A percentile compares a stretch with the other conserved stretches of the same genome.
phyloP scores from a whole-genome alignment of 495 filamentous ascomycete genomes.

The Annulohypoxylon bovei region DNA sequence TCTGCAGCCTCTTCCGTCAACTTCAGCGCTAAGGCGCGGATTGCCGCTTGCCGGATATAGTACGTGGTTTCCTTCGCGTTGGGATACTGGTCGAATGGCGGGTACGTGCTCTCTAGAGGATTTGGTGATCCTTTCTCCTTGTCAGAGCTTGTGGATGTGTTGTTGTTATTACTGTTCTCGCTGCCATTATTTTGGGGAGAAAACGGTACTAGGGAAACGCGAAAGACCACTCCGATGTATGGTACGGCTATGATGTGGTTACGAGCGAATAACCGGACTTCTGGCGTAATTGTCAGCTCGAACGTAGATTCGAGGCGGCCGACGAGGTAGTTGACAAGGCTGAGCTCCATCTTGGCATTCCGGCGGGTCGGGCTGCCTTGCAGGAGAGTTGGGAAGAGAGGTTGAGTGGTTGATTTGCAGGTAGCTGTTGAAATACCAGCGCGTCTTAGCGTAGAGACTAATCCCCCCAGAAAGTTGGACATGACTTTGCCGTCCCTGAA shows the following conservation, averaged over 20 bases:
- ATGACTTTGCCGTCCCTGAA: slow-evolving; percentile 33
- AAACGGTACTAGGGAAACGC: slow-evolving; percentile 46
- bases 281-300: slow-evolving; percentile 53
- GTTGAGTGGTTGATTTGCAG: slow-evolving; percentile 30
- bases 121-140: slow-evolving; percentile 21
- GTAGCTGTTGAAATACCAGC: slow-evolving; percentile 43
- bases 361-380: slow-evolving; percentile 21
- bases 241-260: slow-evolving; percentile 40
- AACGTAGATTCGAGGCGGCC: slow-evolving; percentile 43
- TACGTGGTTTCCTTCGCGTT: slow-evolving; percentile 39
- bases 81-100: slow-evolving; percentile 42
- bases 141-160: neutral
- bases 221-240: slow-evolving; percentile 44
- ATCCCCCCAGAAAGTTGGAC: slow-evolving; percentile 33
- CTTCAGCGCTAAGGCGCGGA: slow-evolving; percentile 31
- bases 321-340: slow-evolving; percentile 41
- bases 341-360: slow-evolving; percentile 42
- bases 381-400: slow-evolving; percentile 15
- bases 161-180: neutral
- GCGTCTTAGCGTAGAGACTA: slow-evolving; percentile 33
- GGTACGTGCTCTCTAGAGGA: slow-evolving; percentile 37
- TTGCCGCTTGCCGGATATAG: slow-evolving; percentile 41
- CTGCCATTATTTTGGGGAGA: neutral
- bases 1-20: slow-evolving; percentile 18
- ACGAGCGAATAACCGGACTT: slow-evolving; percentile 47